Base-by-base conservation (phyloP, 371 early-diverging fungal genomes). In the Mortierella sp. region DNA sequence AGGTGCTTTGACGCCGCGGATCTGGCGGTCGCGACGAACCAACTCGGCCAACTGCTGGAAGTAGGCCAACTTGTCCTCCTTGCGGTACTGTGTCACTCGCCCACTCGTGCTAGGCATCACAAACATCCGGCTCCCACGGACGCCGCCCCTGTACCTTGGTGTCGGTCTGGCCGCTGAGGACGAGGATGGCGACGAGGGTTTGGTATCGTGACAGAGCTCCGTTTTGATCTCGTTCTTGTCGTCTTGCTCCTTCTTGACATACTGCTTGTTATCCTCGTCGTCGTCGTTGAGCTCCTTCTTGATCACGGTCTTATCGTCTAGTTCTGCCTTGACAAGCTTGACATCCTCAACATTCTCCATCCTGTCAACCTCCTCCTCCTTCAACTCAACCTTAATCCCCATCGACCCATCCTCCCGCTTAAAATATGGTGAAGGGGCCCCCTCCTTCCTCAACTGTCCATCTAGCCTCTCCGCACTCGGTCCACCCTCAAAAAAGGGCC, bases 31-130 rank as follows among this genome's bases (percentile, higher is more conserved):
- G n/a, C 48, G 49, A 32, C 75, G 82, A 29, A 85, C 86, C 21
- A 85, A 56, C 51, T 79, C 86, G 8, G 79, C 79, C 41, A 90
- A 82, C 78, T 90, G 91, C 32, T 72, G 74, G 21, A 90, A 87
- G 79, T 82, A 90, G 46, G 81, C 89, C 49, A 92, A 80, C 77
- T 93, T 95, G 29, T 92, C 94, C 24, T 90, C 76, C 75, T 88
- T 92, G 56, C 88, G 88, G 77, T 94, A 95, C 8, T 93, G 90
- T 3, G 93, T 88, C 29, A 94, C 93, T 18, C 93, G 83, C 16
- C 95, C 95, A 83, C 94, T 94, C 4, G 95, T 95, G 48, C 94
- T 94, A 14, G 95, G 95, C 92, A 95, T 94, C 56, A 93, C 95
- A 85, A 93, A 95, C 38, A 95, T 56, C 3, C 89, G 85, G 21